Base-by-base conservation (phyloP, 345 rosid genomes). In the Combretum micranthum region DNA sequence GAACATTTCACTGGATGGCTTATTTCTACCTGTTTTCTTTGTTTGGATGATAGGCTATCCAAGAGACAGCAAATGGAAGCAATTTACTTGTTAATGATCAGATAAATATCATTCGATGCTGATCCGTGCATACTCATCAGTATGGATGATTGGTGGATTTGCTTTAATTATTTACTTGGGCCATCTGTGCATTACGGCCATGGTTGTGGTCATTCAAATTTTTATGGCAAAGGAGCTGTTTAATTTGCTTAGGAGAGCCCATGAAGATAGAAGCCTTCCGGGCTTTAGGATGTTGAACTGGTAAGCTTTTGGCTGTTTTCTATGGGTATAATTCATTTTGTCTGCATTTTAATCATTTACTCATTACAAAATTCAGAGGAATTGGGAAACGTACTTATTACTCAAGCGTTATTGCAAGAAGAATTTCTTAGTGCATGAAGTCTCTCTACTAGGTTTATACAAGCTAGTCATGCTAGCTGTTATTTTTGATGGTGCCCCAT, bases 121-220 rank as follows among this genome's bases (percentile, higher is more conserved):
- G 90, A 77, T 92, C 48, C 77, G 95, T 54, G 65, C 96, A 21
- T 64, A 78, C 65, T 92, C 96, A 8, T 79, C 95, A 0, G 50
- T 92, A 60, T 92, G 98, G 96, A 92, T 92, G 98, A 88, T 88
- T 72, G 95, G 82, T 44, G 85, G 88, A 45, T 92, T 92, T 56
- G 83, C 77, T 14, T 69, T 88, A 22, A 55, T 88, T 59, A 93
- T 92, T 70, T 88, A 84, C 81, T 76, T 88, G 95, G 98, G 98
- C 3, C 98, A 92, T 81, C 96, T 88, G 47, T 92, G 80, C 66
- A 88, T 92, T 58, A 80, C 92, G n/a, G 96, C 96, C 46, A 88
- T 92, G 98, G 87, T 92, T 20, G 87, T 92, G 57, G 96, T 92
- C 47, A 88, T 92, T 63, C 96, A 92, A 76, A 84, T 92, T 47